Evolutionary conservation across 208 protist species (phyloP).

Genomic region (Acanthamoeba lenticulata): DNA sequence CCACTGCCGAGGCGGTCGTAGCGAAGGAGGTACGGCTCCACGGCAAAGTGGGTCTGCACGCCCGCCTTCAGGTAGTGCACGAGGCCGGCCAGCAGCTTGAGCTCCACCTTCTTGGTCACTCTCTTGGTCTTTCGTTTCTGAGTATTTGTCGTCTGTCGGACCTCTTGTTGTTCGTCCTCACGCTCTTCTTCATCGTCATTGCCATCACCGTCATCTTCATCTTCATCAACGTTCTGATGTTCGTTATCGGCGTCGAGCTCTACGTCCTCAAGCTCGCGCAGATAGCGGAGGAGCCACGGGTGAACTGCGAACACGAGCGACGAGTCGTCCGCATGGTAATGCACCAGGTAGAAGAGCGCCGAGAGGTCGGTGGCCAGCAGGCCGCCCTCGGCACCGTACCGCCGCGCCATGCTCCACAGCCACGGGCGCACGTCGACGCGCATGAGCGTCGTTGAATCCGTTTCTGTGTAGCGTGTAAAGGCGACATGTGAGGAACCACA

Average conservation of each 20-base stretch:
- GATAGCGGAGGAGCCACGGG: neutral
- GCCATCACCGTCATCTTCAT: neutral
- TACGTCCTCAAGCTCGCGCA: slow-evolving; percentile 1
- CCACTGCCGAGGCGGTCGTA: neutral
- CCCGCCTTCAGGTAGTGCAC: neutral
- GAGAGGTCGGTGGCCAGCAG: neutral
- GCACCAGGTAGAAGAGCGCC: slow-evolving; percentile 38
- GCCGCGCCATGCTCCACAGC: slow-evolving; percentile 19
- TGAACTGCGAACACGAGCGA: neutral
- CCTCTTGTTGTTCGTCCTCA: neutral
- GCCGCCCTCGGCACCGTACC: neutral
- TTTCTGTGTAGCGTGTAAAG: neutral
- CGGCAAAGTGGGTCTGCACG: neutral
- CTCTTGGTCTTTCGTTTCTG: too few species aligned
- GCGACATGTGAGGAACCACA: too few species aligned
- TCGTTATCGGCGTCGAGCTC: too few species aligned
- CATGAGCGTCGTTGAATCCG: neutral
- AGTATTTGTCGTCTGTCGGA: too few species aligned
- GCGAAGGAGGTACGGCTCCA: neutral
- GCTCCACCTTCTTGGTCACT: too few species aligned
- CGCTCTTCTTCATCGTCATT: neutral
- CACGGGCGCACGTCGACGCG: slow-evolving; percentile 5
- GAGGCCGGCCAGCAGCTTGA: neutral
- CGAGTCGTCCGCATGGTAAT: neutral
- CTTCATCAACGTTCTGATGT: too few species aligned